These are phyloP conservation scores for Gossypium turneri DNA, from an alignment of 345 rosid genomes.

Conservation along the genomic window DNA sequence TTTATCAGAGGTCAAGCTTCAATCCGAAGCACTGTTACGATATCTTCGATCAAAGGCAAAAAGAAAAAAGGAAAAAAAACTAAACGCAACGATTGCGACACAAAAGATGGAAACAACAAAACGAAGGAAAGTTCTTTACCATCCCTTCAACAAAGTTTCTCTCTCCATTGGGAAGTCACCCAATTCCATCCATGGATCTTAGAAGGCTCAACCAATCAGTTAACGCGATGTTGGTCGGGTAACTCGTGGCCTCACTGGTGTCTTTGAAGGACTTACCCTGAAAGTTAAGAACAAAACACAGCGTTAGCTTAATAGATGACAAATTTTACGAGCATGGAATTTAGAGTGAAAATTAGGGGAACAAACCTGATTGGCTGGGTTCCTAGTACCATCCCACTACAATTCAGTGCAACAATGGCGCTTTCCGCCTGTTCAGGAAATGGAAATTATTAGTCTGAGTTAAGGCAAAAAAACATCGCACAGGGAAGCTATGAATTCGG, in stretches of 20 bases:
- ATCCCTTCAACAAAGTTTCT: conserved; percentile 36
- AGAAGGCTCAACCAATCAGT: conserved; percentile 17
- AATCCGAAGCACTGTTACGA: conserved; percentile 31
- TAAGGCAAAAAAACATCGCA: background rate
- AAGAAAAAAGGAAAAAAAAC: background rate
- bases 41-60: conserved; percentile 32
- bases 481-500: background rate
- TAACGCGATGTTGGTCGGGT: conserved; percentile 36
- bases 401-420: conserved; percentile 69
- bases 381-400: conserved; percentile 71
- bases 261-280: conserved; percentile 86
- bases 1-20: conserved; percentile 16
- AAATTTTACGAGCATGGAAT: background rate
- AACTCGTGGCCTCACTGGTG: conserved; percentile 77
- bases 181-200: conserved; percentile 30
- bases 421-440: conserved; percentile 65
- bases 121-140: conserved; percentile 34
- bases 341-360: background rate
- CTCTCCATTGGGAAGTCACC: conserved; percentile 22
- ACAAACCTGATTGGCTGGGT: conserved; percentile 66
- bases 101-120: conserved; percentile 35
- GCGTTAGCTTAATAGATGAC: background rate
- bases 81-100: conserved; percentile 26
- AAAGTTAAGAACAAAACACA: background rate
- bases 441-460: background rate